phyloP scores from a whole-genome alignment of 805 yeast genomes.

The Nadsonia fulvescens region DNA sequence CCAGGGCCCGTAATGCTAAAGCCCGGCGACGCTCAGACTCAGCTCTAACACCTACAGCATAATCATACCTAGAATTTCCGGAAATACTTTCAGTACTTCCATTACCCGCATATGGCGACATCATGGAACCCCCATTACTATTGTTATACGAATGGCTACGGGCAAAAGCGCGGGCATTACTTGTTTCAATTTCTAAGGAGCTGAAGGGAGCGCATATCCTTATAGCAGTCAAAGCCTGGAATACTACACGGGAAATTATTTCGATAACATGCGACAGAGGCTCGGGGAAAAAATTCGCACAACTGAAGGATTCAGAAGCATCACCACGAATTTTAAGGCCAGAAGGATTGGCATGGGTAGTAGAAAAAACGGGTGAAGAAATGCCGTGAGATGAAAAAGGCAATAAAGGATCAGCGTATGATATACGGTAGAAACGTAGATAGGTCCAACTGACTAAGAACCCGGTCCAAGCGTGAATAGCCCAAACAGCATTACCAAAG shows the following conservation, averaged over 20 bases:
- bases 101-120: too few relatives aligned
- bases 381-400: constrained; percentile 20
- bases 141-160: constrained; percentile 4
- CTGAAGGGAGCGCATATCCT: constrained; percentile 44
- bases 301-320: constrained; percentile 75
- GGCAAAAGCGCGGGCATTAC: constrained; percentile 52
- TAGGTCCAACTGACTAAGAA: constrained; percentile 61
- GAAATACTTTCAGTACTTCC: too few relatives aligned
- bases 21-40: constrained; percentile 20
- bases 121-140: constrained; percentile 1
- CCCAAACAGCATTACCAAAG: constrained; percentile 11
- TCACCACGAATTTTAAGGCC: constrained; percentile 43
- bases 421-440: constrained; percentile 56
- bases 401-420: constrained; percentile 34
- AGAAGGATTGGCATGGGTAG: constrained; percentile 7
- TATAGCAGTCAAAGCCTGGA: constrained; percentile 23
- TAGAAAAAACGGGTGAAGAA: constrained; percentile 2
- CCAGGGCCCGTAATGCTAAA: constrained; percentile 19
- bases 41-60: constrained; percentile 14
- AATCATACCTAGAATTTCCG: too few relatives aligned
- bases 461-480: constrained; percentile 19
- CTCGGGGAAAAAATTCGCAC: constrained; percentile 72
- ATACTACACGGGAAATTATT: constrained; percentile 30
- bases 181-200: constrained; percentile 50
- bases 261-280: constrained; percentile 31